phyloP scores from a whole-genome alignment of 2,329 filamentous ascomycete genomes.

The Neobulgaria alba region DNA sequence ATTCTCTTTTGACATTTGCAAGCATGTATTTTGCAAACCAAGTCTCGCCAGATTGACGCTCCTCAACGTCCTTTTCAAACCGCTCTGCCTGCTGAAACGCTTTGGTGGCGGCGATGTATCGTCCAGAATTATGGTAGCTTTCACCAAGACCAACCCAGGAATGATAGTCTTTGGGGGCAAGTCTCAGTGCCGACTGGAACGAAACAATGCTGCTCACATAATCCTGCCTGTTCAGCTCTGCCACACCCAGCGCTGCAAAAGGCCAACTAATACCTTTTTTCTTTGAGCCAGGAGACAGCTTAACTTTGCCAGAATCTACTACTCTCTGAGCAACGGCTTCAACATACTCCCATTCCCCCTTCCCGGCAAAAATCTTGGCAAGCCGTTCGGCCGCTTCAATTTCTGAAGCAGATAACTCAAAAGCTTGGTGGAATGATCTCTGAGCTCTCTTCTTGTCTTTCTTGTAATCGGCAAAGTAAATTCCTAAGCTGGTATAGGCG shows the following conservation, averaged over 20 bases:
- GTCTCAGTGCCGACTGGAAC: slow-evolving; percentile 80
- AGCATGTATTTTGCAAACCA: slow-evolving; percentile 99
- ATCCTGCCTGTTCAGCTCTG: slow-evolving; percentile 89
- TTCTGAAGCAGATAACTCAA: slow-evolving; percentile 84
- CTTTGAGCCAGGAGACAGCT: slow-evolving; percentile 85
- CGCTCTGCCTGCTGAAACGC: slow-evolving; percentile 79
- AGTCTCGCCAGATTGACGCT: slow-evolving; percentile 54
- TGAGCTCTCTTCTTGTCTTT: slow-evolving; percentile 79
- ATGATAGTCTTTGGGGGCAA: slow-evolving; percentile 81
- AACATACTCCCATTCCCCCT: slow-evolving; percentile 92
- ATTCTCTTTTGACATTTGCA: slow-evolving; percentile 84
- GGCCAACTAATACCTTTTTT: slow-evolving; percentile 93
- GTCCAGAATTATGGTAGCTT: slow-evolving; percentile 88
- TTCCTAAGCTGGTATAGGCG: slow-evolving; percentile 81
- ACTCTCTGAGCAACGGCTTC: slow-evolving; percentile 86
- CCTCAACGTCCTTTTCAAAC: slow-evolving; percentile 53
- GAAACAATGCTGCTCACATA: slow-evolving; percentile 83
- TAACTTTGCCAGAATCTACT: slow-evolving; percentile 88
- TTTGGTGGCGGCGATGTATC: slow-evolving; percentile 88
- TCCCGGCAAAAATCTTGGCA: slow-evolving; percentile 76
- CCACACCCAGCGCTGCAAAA: slow-evolving; percentile 84
- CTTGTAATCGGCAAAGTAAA: slow-evolving; percentile 86
- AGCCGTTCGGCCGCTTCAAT: slow-evolving; percentile 80
- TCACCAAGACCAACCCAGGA: slow-evolving; percentile 96
- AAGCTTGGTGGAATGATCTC: slow-evolving; percentile 93